A percentile compares a stretch with the other conserved stretches of the same genome.
Evolutionary conservation across 768 basidiomycete genomes (phyloP).

Genomic region (Boletus subcaerulescens): DNA sequence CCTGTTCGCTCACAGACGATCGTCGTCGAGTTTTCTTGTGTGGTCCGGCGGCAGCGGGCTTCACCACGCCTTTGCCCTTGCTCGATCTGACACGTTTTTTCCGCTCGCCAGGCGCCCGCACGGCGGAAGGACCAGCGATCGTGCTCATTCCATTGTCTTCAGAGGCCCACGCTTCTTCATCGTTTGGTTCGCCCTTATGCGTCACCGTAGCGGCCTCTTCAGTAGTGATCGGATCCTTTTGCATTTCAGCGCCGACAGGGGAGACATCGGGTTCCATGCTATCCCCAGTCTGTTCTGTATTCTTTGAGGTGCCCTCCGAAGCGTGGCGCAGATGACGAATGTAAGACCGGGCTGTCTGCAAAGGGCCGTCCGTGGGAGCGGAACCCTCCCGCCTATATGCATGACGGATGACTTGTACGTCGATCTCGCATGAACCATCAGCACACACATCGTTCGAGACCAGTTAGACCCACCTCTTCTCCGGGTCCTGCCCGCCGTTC

Average conservation of each 20-base stretch:
- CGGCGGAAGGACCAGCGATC: conserved; percentile 4
- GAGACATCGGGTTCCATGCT: conserved; percentile 14
- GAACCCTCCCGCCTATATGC: conserved; percentile 23
- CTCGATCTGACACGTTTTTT: conserved; percentile 26
- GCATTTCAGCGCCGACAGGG: conserved; percentile 14
- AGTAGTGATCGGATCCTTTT: conserved; percentile 1
- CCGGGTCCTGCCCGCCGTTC: conserved; percentile 59
- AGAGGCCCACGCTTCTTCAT: conserved; percentile 65
- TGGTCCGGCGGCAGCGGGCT: not conserved
- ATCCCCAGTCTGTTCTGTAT: conserved; percentile 23
- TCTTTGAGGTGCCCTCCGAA: conserved; percentile 19
- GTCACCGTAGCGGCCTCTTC: conserved; percentile 4
- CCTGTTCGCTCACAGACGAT: conserved; percentile 15
- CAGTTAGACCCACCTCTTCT: conserved; percentile 55
- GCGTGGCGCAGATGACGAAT: conserved; percentile 16
- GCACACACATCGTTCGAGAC: conserved; percentile 1
- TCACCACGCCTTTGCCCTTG: conserved; percentile 15
- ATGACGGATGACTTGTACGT: conserved; percentile 60
- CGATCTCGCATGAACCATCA: conserved; percentile 43
- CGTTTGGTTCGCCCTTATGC: conserved; percentile 29
- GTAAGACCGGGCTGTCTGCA: conserved; percentile 7
- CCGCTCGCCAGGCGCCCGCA: conserved; percentile 7
- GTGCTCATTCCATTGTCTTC: conserved; percentile 41
- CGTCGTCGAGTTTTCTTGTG: conserved; percentile 12
- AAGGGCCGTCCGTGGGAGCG: not conserved